Conservation (phyloP, 2,329 filamentous ascomycete species). For the Sporothrix brasiliensis region DNA sequence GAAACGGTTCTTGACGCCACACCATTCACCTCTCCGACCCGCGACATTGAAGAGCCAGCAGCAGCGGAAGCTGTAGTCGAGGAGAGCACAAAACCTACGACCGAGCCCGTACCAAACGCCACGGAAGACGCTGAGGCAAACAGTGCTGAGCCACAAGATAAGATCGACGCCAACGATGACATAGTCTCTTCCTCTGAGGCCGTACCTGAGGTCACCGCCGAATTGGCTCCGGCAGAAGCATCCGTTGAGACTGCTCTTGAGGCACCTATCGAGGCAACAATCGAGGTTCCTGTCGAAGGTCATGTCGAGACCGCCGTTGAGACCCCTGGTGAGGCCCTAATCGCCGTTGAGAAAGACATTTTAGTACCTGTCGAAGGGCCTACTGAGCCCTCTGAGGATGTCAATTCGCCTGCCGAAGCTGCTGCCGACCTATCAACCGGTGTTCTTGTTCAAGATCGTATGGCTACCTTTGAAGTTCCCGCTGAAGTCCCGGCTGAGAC, state of each 20-base stretch:
- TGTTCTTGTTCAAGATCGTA: background rate
- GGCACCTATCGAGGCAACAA: background rate
- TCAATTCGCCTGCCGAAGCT: conserved; percentile 24
- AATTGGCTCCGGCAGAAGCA: conserved; percentile 5
- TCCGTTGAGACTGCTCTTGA: conserved; percentile 22
- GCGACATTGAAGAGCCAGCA: background rate
- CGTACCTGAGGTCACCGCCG: background rate
- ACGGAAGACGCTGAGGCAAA: background rate
- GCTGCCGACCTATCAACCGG: background rate
- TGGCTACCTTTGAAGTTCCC: background rate
- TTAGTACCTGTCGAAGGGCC: background rate
- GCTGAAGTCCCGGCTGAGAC: background rate
- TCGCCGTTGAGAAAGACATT: background rate
- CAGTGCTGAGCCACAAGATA: background rate
- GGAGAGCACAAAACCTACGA: conserved; percentile 16
- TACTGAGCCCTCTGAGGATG: background rate
- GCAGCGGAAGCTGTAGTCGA: conserved; percentile 18
- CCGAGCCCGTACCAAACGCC: conserved; percentile 2
- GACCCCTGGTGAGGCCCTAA: background rate
- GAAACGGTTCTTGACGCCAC: background rate
- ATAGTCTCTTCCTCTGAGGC: background rate
- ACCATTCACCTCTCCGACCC: background rate
- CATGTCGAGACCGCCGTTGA: background rate
- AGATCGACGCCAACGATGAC: background rate
- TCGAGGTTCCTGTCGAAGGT: background rate